Evolutionary conservation across 768 basidiomycete genomes (phyloP).

Genomic region (Cubamyces lactineus): DNA sequence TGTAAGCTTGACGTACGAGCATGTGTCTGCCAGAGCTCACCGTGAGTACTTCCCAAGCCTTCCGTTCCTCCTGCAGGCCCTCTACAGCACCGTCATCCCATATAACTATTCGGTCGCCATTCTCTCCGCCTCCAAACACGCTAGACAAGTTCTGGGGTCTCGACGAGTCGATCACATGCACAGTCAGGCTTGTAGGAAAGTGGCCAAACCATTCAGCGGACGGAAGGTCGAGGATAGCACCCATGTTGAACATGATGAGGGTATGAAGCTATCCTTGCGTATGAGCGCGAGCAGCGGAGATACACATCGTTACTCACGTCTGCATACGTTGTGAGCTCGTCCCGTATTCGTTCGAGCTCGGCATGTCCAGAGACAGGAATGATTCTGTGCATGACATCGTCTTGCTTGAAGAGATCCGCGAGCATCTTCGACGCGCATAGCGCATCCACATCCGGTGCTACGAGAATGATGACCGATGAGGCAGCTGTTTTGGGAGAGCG

Average conservation of each 20-base stretch:
- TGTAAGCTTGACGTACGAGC: not conserved
- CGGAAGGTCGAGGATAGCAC: conserved; percentile 83
- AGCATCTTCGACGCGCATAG: conserved; percentile 91
- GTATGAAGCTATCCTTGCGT: conserved; percentile 68
- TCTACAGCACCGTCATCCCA: conserved; percentile 93
- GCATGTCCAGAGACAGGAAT: conserved; percentile 87
- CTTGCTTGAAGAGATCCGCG: conserved; percentile 85
- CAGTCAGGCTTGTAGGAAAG: conserved; percentile 59
- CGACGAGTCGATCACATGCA: conserved; percentile 95
- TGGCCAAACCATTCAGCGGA: conserved; percentile 77
- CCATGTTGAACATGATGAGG: conserved; percentile 91
- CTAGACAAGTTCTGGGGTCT: conserved; percentile 89
- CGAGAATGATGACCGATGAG: conserved; percentile 83
- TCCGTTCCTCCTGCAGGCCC: conserved; percentile 67
- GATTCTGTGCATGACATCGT: conserved; percentile 89
- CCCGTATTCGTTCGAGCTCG: conserved; percentile 67
- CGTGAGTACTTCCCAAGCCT: conserved; percentile 83
- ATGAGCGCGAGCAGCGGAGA: not conserved
- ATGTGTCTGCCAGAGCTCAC: conserved; percentile 45
- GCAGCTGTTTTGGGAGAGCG: conserved; percentile 77
- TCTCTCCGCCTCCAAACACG: conserved; percentile 73
- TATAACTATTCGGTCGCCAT: conserved; percentile 74
- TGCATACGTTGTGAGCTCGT: conserved; percentile 64
- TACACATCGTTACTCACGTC: conserved; percentile 53
- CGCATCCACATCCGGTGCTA: conserved; percentile 90